Conservation (phyloP, 192 early-diverging fungal genomes). For the Linnemannia elongata region DNA sequence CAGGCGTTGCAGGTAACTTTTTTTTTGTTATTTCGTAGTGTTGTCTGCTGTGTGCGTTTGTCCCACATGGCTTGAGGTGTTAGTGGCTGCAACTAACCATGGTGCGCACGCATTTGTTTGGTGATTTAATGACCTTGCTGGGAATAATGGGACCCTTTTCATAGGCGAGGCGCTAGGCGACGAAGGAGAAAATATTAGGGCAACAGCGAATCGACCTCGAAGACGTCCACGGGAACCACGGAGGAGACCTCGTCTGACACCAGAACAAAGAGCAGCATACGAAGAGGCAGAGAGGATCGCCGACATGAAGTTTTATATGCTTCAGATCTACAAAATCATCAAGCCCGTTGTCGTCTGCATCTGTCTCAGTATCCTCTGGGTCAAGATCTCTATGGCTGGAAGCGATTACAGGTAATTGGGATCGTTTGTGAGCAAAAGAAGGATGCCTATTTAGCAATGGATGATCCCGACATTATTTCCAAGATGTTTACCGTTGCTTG, state of each 20-base stretch:
- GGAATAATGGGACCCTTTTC: neutral
- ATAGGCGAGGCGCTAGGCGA: slow-evolving; percentile 31
- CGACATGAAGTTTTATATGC: slow-evolving; percentile 83
- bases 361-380: slow-evolving; percentile 85
- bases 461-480: neutral
- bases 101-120: slow-evolving; percentile 9
- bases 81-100: neutral
- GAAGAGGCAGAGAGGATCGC: slow-evolving; percentile 69
- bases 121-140: slow-evolving; percentile 30
- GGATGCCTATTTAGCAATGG: neutral
- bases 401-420: slow-evolving; percentile 64
- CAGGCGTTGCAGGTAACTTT: slow-evolving; percentile 4
- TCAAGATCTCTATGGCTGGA: slow-evolving; percentile 75
- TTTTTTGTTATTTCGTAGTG: neutral
- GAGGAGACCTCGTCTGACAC: slow-evolving; percentile 41
- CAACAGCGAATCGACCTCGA: slow-evolving; percentile 41
- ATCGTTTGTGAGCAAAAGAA: neutral
- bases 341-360: slow-evolving; percentile 86
- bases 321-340: slow-evolving; percentile 84
- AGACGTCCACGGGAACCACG: slow-evolving; percentile 57
- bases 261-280: slow-evolving; percentile 26
- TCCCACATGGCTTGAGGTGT: neutral
- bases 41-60: neutral
- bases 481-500: neutral
- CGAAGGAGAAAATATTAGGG: slow-evolving; percentile 42